A percentile compares a stretch with the other conserved stretches of the same genome.
phyloP scores from a whole-genome alignment of 23 red algal species.

The Cyanidiococcus yangmingshanensis region DNA sequence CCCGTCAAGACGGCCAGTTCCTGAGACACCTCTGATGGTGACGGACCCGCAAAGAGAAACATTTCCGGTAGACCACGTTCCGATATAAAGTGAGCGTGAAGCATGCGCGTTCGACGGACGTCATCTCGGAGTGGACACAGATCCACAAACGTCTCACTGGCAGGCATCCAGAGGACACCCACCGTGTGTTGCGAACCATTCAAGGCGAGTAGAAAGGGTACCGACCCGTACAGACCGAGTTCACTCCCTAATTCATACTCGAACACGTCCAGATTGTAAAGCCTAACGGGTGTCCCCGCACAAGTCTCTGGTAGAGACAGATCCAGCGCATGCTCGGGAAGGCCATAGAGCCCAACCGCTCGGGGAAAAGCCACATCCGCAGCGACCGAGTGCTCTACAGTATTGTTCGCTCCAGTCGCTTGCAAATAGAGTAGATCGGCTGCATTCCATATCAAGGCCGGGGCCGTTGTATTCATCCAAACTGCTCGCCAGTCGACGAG shows the following conservation, averaged over 20 bases:
- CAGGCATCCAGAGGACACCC: slow-evolving; percentile 69
- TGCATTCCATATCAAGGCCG: not conserved
- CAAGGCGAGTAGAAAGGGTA: slow-evolving; percentile 55
- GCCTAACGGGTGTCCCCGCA: slow-evolving; percentile 48
- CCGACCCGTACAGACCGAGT: slow-evolving; percentile 77
- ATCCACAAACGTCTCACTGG: slow-evolving; percentile 80
- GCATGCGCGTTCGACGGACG: not conserved
- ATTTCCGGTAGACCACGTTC: slow-evolving; percentile 77
- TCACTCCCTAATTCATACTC: slow-evolving; percentile 83
- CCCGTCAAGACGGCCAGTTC: slow-evolving; percentile 68
- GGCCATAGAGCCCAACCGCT: slow-evolving; percentile 45
- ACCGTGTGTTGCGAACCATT: slow-evolving; percentile 11
- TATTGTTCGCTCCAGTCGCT: slow-evolving; percentile 37
- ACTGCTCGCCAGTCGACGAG: not conserved
- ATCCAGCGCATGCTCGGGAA: slow-evolving; percentile 58
- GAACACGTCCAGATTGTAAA: slow-evolving; percentile 98
- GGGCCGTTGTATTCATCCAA: not conserved
- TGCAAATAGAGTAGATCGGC: not conserved
- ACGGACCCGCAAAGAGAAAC: slow-evolving; percentile 39
- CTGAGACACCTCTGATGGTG: slow-evolving; percentile 28
- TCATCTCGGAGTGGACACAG: slow-evolving; percentile 5
- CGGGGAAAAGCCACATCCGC: slow-evolving; percentile 75
- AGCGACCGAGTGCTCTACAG: slow-evolving; percentile 55
- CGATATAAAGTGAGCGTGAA: slow-evolving; percentile 46
- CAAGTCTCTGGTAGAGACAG: slow-evolving; percentile 50